Evolutionary conservation across 129 eudicot species (phyloP).

Genomic region (Flaveria trinervia): DNA sequence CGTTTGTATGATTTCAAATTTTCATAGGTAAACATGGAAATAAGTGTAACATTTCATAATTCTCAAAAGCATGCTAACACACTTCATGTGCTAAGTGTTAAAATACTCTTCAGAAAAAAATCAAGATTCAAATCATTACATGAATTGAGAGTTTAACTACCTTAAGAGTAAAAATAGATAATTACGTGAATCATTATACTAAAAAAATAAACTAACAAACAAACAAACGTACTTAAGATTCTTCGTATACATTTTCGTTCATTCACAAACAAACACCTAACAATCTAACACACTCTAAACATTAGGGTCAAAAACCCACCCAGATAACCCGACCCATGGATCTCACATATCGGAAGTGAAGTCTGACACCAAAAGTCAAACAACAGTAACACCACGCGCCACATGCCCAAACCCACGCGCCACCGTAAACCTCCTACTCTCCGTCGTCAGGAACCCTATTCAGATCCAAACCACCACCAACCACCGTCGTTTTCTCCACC

Average conservation of each 20-base stretch:
- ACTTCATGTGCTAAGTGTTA: no score
- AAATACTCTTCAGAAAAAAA: no score
- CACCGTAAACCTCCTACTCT: slow-evolving; percentile 9
- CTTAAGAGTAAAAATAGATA: no score
- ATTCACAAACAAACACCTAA: background rate
- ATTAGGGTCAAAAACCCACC: background rate
- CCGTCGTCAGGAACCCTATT: slow-evolving; percentile 39
- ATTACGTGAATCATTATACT: no score
- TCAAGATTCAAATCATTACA: no score
- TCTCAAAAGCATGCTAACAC: no score
- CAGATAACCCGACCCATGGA: background rate
- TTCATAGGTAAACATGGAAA: no score
- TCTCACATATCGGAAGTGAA: background rate
- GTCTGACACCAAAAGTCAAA: background rate
- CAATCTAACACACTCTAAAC: no score
- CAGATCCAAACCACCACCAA: slow-evolving; percentile 33
- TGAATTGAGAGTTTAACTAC: no score
- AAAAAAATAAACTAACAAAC: background rate
- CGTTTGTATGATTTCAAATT: no score
- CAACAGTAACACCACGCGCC: slow-evolving; percentile 22
- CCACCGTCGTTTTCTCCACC: slow-evolving; percentile 15
- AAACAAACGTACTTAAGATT: background rate
- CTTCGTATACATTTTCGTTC: background rate
- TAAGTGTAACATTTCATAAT: no score
- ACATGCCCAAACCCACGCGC: background rate